A percentile compares a stretch with the other conserved stretches of the same genome.
phyloP scores from a whole-genome alignment of 225 moss, liverwort and hornwort species.

The Takakia lepidozioides region DNA sequence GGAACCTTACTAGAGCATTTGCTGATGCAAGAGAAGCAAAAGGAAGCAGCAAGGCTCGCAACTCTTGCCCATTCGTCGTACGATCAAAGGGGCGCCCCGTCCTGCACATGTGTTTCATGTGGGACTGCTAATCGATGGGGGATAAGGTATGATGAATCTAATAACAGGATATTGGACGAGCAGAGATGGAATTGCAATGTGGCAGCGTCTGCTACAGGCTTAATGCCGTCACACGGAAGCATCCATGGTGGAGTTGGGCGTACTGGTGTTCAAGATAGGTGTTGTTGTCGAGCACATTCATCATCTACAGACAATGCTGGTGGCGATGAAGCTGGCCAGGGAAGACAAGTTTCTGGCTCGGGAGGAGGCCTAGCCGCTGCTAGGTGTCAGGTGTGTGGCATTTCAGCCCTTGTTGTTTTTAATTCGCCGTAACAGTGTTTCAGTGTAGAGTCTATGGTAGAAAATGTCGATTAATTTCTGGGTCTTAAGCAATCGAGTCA shows the following conservation, averaged over 20 bases:
- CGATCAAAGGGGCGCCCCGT: no score
- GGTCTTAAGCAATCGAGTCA: no score
- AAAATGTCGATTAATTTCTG: no score
- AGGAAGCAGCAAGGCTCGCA: constrained; percentile 34
- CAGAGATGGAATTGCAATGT: constrained; percentile 16
- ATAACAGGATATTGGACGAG: constrained; percentile 25
- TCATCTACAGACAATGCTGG: constrained; percentile 18
- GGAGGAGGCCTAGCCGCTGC: constrained; percentile 32
- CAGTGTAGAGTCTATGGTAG: no score
- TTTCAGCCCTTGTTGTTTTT: no score
- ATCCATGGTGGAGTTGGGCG: no score
- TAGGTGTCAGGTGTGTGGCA: constrained; percentile 17
- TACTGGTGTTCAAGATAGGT: constrained; percentile 24
- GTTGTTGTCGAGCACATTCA: constrained; percentile 22
- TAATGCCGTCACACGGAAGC: no score
- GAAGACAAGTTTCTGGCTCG: constrained; percentile 15
- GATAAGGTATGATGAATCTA: constrained; percentile 27
- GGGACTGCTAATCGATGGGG: constrained; percentile 12
- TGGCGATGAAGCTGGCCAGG: constrained; percentile 24
- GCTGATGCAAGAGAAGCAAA: constrained; percentile 45
- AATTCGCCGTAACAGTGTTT: no score
- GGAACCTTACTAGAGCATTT: constrained; percentile 36
- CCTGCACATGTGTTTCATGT: constrained; percentile 34
- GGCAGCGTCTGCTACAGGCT: no score
- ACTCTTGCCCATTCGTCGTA: constrained; percentile 30